Percentiles rank a stretch among this genome's conserved stretches.
Evolutionary conservation across 805 yeast species (phyloP).

Genomic region (Lachancea meyersii): DNA sequence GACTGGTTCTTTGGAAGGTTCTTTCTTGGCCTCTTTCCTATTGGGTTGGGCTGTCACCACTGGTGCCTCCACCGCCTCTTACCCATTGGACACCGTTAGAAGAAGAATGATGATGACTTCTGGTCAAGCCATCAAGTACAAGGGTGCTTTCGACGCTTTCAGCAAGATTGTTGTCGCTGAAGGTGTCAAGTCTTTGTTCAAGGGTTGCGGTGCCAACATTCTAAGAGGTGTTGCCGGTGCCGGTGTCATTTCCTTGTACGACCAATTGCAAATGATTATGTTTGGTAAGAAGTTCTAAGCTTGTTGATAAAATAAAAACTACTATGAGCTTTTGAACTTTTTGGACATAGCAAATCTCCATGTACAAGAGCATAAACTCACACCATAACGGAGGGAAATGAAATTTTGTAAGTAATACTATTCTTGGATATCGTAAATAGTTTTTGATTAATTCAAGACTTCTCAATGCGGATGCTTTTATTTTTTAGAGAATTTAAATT

Average conservation of each 20-base stretch:
- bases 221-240: slow-evolving; percentile 99
- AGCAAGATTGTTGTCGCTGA: slow-evolving; percentile 89
- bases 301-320: slow-evolving; percentile 1
- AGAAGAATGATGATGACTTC: slow-evolving; percentile 99
- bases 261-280: slow-evolving; percentile 88
- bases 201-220: slow-evolving; percentile 99
- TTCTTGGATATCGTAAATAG: slow-evolving; percentile 6
- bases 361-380: slow-evolving; percentile 5
- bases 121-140: slow-evolving; percentile 95
- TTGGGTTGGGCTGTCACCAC: slow-evolving; percentile 98
- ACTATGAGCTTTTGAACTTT: neutral
- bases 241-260: slow-evolving; percentile 97
- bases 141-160: slow-evolving; percentile 93
- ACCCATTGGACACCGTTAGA: slow-evolving; percentile 98
- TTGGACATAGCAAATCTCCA: neutral
- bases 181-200: slow-evolving; percentile 89
- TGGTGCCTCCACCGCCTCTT: slow-evolving; percentile 97
- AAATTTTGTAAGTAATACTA: slow-evolving; percentile 5
- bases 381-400: slow-evolving; percentile 1
- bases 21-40: slow-evolving; percentile 90
- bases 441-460: slow-evolving; percentile 5
- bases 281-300: slow-evolving; percentile 90
- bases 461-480: slow-evolving; percentile 1
- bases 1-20: slow-evolving; percentile 91
- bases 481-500: neutral